Conservation (phyloP, 108 stramenopile species). For the Cyclotella sp. region DNA sequence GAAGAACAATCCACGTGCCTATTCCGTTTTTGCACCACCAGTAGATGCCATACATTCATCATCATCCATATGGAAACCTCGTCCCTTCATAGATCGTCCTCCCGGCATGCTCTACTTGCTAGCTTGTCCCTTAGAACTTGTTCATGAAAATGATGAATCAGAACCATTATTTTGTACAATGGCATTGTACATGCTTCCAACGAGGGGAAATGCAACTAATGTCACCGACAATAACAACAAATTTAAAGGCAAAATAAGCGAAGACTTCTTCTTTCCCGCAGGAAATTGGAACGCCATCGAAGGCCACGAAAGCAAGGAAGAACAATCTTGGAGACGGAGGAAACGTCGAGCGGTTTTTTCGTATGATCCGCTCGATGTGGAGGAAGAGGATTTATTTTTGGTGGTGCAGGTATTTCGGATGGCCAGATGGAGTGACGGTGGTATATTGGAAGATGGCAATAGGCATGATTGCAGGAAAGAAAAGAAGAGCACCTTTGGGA, state of each 20-base stretch:
- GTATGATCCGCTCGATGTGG: constrained; percentile 58
- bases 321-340: constrained; percentile 58
- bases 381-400: constrained; percentile 48
- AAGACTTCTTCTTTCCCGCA: constrained; percentile 87
- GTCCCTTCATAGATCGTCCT: constrained; percentile 83
- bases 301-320: constrained; percentile 19
- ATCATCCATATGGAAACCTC: constrained; percentile 72
- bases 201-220: neutral
- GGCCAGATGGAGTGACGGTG: neutral
- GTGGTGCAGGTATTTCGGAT: constrained; percentile 66
- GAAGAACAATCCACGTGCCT: constrained; percentile 31
- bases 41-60: constrained; percentile 69
- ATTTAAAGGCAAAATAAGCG: constrained; percentile 73
- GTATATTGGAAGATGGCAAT: neutral
- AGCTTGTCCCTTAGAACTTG: constrained; percentile 60
- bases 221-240: neutral
- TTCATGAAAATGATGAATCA: constrained; percentile 57
- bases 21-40: constrained; percentile 79
- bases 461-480: neutral
- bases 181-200: constrained; percentile 61
- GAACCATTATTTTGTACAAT: constrained; percentile 81
- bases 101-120: constrained; percentile 62
- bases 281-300: constrained; percentile 74
- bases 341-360: constrained; percentile 84
- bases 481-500: constrained; percentile 1